These are phyloP conservation scores for Vitis vinifera DNA, from an alignment of 164 flowering plant species.

Conservation along the genomic window DNA sequence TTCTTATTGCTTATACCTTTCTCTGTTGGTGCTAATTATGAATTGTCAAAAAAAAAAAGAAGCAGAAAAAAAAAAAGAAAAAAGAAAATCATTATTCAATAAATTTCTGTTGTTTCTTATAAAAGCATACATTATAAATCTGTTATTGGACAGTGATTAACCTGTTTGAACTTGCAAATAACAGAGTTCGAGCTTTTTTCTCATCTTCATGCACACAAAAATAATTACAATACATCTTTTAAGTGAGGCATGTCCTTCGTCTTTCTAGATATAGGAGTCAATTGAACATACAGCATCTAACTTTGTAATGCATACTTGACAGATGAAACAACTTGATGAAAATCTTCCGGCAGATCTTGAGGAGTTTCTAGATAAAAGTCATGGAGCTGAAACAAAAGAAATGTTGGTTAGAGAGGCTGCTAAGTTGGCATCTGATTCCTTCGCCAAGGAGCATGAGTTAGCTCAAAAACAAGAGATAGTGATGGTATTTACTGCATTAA, in stretches of 20 bases:
- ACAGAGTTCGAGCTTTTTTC: not conserved
- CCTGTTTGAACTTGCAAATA: too few relatives aligned
- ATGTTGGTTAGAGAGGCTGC: conserved; percentile 22
- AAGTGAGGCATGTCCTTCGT: not conserved
- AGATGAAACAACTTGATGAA: conserved; percentile 74
- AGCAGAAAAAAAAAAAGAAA: too few relatives aligned
- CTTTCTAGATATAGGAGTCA: not conserved
- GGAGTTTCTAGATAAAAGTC: conserved; percentile 37
- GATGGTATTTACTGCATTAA: conserved; percentile 29
- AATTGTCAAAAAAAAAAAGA: too few relatives aligned
- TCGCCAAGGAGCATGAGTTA: conserved; percentile 9
- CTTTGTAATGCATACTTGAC: conserved; percentile 18
- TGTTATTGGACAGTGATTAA: too few relatives aligned
- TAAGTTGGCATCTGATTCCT: conserved; percentile 22
- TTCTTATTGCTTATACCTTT: too few relatives aligned
- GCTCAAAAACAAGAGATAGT: conserved; percentile 22
- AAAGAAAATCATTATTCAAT: too few relatives aligned
- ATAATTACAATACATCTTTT: not conserved
- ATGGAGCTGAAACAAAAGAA: conserved; percentile 20
- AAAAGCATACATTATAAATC: too few relatives aligned
- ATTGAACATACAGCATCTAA: not conserved
- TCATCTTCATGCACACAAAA: not conserved
- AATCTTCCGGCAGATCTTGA: conserved; percentile 61
- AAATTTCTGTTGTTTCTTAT: too few relatives aligned
- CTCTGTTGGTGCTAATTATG: too few relatives aligned